A percentile compares a stretch with the other conserved stretches of the same genome.
Conservation (phyloP, 495 filamentous ascomycete species). For the Aspergillus homomorphus region DNA sequence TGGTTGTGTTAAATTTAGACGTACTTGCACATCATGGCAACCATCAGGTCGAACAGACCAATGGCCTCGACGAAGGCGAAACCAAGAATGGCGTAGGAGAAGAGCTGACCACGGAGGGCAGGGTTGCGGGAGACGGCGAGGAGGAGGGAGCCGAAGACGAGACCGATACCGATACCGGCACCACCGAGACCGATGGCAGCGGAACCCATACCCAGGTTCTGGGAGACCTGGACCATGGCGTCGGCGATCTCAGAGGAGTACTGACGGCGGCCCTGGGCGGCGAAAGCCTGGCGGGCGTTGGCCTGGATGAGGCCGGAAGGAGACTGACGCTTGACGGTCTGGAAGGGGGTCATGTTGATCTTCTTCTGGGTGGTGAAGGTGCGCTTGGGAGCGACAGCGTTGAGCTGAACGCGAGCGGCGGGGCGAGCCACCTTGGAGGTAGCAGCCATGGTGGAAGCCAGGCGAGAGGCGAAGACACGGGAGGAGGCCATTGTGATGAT, state of each 20-base stretch:
- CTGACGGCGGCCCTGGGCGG: conserved; percentile 56
- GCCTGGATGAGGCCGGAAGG: conserved; percentile 56
- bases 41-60: conserved; percentile 90
- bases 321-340: conserved; percentile 67
- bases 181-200: conserved; percentile 86
- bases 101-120: conserved; percentile 83
- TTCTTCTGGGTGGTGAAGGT: conserved; percentile 54
- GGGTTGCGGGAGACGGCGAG: conserved; percentile 85
- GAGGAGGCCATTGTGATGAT: conserved; percentile 68
- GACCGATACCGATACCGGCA: conserved; percentile 90
- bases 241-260: conserved; percentile 80
- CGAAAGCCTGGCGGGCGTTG: conserved; percentile 63
- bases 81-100: conserved; percentile 90
- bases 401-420: conserved; percentile 56
- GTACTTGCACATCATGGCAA: conserved; percentile 83
- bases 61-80: conserved; percentile 94
- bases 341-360: conserved; percentile 42
- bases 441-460: conserved; percentile 73
- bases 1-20: conserved; percentile 36
- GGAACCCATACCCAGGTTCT: conserved; percentile 82
- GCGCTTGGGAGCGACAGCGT: conserved; percentile 60
- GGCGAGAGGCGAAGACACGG: conserved; percentile 66
- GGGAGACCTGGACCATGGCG: conserved; percentile 82
- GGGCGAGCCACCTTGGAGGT: conserved; percentile 68
- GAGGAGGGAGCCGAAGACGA: conserved; percentile 84